Base-by-base conservation (phyloP, 352 stramenopile genomes). In the Phytophthora sp. region DNA sequence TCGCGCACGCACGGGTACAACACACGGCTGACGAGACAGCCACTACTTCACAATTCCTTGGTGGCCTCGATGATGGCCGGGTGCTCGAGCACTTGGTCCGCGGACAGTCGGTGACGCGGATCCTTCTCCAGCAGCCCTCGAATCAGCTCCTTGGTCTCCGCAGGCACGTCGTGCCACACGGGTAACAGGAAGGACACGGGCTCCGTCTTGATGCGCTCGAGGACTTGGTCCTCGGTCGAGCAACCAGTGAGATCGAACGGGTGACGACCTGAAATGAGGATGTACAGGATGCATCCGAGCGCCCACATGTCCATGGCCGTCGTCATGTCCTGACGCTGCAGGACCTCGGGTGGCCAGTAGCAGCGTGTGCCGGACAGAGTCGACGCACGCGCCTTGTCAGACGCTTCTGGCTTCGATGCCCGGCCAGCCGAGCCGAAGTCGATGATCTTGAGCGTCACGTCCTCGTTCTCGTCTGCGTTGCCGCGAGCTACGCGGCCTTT, bases 281-380 rank as follows among this genome's bases (percentile, higher is more conserved):
- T 96, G 66, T 92, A 96, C 38, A 97, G 61, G 38, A 96, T 84
- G 64, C 88, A 96, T 2, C 89, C 89, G 4, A 97, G 76, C 5
- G 88, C 82, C 89, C 89, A 97, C 76, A 95, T 92, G 55, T 97
- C 89, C 82, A 96, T 93, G 5, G 83, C 84, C 2, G 87, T 49
- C 8, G 79, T 87, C 44, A 89, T 87, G 38, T 79, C 67, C 28
- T 82, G 70, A 9, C 46, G 49, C 23, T 68, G 31, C 9, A 97
- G 66, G 53, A 88, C 83, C 27, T 97, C 89, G 0, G 89, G 88
- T 21, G 88, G 77, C 85, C 84, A 96, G 64, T 97, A 97, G 54
- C 81, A 91, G 2, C 79, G 84, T 13, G 89, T 97, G 4, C 89
- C 89, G 0, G 87, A 95, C 6, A 94, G 45, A 20, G 75, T 72